Percentiles rank a stretch among this genome's conserved stretches.
Evolutionary conservation across 106 monocot genomes (phyloP).

Genomic region (Allium sativum): DNA sequence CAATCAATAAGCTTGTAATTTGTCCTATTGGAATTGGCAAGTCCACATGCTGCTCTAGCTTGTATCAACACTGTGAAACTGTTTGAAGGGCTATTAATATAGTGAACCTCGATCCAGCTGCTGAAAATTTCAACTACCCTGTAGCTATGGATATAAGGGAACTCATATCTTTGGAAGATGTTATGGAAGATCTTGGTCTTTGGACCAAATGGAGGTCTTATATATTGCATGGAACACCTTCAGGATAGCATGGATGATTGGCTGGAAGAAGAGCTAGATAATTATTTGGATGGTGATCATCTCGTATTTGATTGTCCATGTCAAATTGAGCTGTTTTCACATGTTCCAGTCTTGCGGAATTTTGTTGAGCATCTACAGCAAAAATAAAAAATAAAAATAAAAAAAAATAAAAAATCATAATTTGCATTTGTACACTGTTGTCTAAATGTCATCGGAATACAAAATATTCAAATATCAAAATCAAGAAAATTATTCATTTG

Average conservation of each 20-base stretch:
- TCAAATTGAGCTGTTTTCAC: no score
- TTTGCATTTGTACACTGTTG: no score
- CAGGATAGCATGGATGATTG: conserved; percentile 86
- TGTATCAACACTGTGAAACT: conserved; percentile 71
- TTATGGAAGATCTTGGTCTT: conserved; percentile 86
- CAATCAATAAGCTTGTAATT: no score
- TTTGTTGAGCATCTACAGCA: no score
- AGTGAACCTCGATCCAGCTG: conserved; percentile 94
- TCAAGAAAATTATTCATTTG: no score
- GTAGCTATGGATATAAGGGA: conserved; percentile 87
- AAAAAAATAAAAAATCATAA: no score
- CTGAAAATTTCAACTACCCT: conserved; percentile 77
- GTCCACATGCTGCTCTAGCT: conserved; percentile 92
- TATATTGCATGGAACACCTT: conserved; percentile 90
- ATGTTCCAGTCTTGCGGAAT: no score
- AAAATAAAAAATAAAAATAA: no score
- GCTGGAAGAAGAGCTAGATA: conserved; percentile 76
- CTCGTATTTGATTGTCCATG: conserved; percentile 91
- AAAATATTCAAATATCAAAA: no score
- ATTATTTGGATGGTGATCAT: conserved; percentile 91
- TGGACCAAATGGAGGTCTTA: conserved; percentile 83
- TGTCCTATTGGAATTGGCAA: no score
- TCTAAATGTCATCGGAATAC: no score
- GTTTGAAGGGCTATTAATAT: conserved; percentile 56
- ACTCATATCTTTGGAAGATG: conserved; percentile 91